A percentile compares a stretch with the other conserved stretches of the same genome.
phyloP scores from a whole-genome alignment of 2,329 filamentous ascomycete genomes.

The Monosporascus sp. region DNA sequence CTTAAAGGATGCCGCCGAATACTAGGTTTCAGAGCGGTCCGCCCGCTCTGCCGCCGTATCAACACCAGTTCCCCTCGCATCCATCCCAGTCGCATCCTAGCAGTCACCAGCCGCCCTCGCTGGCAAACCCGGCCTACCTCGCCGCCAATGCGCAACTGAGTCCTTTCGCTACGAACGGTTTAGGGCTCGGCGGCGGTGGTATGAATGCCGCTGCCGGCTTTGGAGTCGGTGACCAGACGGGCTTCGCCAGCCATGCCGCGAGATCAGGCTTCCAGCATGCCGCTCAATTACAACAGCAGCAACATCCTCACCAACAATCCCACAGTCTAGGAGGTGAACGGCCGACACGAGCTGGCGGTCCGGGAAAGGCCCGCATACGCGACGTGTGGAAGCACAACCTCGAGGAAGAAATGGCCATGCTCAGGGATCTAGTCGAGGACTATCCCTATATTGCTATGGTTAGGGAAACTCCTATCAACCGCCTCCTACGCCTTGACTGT shows the following conservation, averaged over 20 bases:
- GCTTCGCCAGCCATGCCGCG: conserved; percentile 80
- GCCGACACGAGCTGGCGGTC: conserved; percentile 37
- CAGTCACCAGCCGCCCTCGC: conserved; percentile 48
- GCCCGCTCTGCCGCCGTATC: conserved; percentile 40
- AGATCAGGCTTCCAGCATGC: conserved; percentile 83
- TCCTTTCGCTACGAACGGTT: conserved; percentile 58
- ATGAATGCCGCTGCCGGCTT: conserved; percentile 44
- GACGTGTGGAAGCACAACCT: conserved; percentile 96
- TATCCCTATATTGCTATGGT: conserved; percentile 99
- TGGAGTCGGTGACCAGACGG: conserved; percentile 59
- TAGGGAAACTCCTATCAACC: conserved; percentile 29
- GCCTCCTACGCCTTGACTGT: conserved; percentile 2
- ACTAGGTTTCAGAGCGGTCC: conserved; percentile 44
- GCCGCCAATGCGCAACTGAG: conserved; percentile 60
- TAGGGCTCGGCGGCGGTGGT: conserved; percentile 55
- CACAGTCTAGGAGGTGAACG: conserved; percentile 30
- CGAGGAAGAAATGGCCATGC: conserved; percentile 79
- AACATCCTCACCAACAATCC: conserved; percentile 46
- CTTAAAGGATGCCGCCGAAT: conserved; percentile 30
- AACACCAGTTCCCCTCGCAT: conserved; percentile 50
- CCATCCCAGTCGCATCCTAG: conserved; percentile 45
- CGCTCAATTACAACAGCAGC: conserved; percentile 50
- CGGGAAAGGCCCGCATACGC: conserved; percentile 73
- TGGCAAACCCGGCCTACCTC: conserved; percentile 66
- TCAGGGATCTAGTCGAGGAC: conserved; percentile 79